Evolutionary conservation across 768 basidiomycete genomes (phyloP), one percentile per base, ranked within the genome.

Genomic region (Hericium coralloides): DNA sequence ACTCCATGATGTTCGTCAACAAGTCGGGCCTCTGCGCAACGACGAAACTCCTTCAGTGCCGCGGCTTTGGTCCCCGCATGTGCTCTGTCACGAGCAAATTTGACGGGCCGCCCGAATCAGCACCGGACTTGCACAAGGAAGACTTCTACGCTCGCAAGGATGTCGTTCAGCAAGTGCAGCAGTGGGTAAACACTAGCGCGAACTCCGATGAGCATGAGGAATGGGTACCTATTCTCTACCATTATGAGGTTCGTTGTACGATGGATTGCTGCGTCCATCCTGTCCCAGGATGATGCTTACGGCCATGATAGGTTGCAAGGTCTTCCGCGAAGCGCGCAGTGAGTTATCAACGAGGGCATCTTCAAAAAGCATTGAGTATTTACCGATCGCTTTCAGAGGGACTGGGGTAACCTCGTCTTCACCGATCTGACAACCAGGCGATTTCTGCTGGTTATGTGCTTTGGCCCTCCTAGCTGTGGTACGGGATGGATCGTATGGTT

Each of bases 341-440:
- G 48, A 53, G 62, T 56, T 23, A 31, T n/a, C 47, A 3, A 20
- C 8, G 25, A 14, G 4, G 6, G 10, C 58, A 22, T 39, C 1
- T 9, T 41, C 51, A 9, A 31, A 31, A 8, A 31, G 31, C 31
- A 4, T 20, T 47, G 8, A 12, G n/a, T 22, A 26, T 36, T 12
- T 22, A 26, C 26, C 57, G 10, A 12, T 20, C n/a, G 37, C 14
- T 0, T 15, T 48, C 57, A 71, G 67, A 59, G 66, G 45, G 70
- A 71, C 53, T 70, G 70, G 68, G 70, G 70, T 5, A 66, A 71
- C 63, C 54, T 71, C 4, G 43, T 71, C 4, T 71, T 70, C 58
- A 64, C 59, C 9, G 66, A 70, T 39, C 15, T 55, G 31, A 69
- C 68, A 1, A 60, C 61, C 17, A 67, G 64, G 9, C 58, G 62